Percentiles rank a stretch among this genome's conserved stretches.
These are phyloP conservation scores for Backusella parvicylindrica DNA, from an alignment of 192 early-diverging fungal species.

Conservation along the genomic window DNA sequence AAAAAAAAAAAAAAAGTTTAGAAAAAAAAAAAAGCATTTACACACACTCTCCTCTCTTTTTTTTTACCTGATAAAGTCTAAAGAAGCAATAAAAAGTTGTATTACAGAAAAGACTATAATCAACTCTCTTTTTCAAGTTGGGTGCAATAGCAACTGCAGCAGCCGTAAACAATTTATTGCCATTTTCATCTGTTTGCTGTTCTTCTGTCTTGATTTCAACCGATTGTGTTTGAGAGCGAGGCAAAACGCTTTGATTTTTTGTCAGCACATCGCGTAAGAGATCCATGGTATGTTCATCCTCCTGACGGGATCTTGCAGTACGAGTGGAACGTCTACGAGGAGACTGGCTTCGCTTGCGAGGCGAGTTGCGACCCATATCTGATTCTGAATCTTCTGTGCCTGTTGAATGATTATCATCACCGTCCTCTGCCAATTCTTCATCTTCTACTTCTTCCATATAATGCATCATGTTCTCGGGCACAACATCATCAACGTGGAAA, in stretches of 20 bases:
- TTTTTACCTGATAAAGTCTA: constrained; percentile 73
- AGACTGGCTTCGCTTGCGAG: constrained; percentile 3
- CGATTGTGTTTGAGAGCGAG: constrained; percentile 32
- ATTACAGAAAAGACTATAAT: constrained; percentile 82
- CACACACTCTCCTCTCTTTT: neutral
- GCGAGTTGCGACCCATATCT: constrained; percentile 19
- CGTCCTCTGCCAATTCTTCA: constrained; percentile 48
- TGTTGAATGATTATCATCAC: constrained; percentile 28
- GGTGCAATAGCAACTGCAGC: constrained; percentile 30
- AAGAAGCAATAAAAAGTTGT: constrained; percentile 85
- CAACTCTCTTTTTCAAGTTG: constrained; percentile 29
- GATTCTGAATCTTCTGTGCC: constrained; percentile 36
- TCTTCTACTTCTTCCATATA: constrained; percentile 49
- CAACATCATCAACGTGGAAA: constrained; percentile 52
- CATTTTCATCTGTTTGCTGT: constrained; percentile 8
- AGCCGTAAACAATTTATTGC: constrained; percentile 26
- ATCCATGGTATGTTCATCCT: constrained; percentile 35
- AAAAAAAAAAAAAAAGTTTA: neutral
- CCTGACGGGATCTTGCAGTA: constrained; percentile 6
- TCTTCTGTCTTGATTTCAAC: constrained; percentile 39
- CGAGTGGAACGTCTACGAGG: neutral
- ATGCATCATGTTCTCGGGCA: constrained; percentile 40
- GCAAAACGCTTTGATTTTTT: constrained; percentile 16
- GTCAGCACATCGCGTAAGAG: constrained; percentile 35
- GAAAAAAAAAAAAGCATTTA: neutral